Evolutionary conservation across 352 stramenopile species (phyloP).

Genomic region (Pythium scleroteichum): DNA sequence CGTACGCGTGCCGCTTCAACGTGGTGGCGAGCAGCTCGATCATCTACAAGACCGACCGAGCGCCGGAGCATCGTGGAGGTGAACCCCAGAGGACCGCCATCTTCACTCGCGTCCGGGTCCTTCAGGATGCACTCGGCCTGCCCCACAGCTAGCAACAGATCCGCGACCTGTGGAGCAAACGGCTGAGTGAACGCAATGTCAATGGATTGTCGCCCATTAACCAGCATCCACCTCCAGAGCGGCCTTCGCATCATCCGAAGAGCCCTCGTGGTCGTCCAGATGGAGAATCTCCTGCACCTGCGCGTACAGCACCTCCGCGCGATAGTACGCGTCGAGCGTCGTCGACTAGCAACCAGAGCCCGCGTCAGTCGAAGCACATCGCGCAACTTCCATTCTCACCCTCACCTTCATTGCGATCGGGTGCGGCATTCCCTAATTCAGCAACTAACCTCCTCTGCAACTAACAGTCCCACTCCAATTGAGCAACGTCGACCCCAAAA

Average conservation of each 20-base stretch:
- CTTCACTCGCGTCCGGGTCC: not conserved
- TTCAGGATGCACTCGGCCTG: conserved; percentile 27
- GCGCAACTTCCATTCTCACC: too few relatives aligned
- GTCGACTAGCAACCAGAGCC: conserved; percentile 1
- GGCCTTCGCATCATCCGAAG: conserved; percentile 12
- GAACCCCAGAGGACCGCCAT: conserved; percentile 26
- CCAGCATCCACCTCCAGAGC: conserved; percentile 12
- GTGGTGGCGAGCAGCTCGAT: conserved; percentile 16
- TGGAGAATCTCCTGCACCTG: conserved; percentile 35
- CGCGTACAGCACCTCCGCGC: conserved; percentile 35
- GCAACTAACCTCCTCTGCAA: not conserved
- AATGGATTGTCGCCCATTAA: not conserved
- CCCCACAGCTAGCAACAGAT: conserved; percentile 35
- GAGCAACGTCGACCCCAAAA: conserved; percentile 6
- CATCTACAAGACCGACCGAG: conserved; percentile 23
- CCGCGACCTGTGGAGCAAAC: conserved; percentile 15
- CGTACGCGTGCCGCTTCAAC: conserved; percentile 34
- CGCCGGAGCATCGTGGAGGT: conserved; percentile 24
- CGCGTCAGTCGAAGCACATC: not conserved
- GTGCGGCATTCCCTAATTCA: too few relatives aligned
- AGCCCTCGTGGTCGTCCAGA: conserved; percentile 13
- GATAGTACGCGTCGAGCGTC: conserved; percentile 34
- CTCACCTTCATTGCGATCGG: not conserved
- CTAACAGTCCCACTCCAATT: conserved; percentile 17
- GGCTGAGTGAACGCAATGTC: not conserved